Evolutionary conservation across 345 rosid genomes (phyloP), one percentile per base, ranked within the genome.

Genomic region (Erucastrum elatum): DNA sequence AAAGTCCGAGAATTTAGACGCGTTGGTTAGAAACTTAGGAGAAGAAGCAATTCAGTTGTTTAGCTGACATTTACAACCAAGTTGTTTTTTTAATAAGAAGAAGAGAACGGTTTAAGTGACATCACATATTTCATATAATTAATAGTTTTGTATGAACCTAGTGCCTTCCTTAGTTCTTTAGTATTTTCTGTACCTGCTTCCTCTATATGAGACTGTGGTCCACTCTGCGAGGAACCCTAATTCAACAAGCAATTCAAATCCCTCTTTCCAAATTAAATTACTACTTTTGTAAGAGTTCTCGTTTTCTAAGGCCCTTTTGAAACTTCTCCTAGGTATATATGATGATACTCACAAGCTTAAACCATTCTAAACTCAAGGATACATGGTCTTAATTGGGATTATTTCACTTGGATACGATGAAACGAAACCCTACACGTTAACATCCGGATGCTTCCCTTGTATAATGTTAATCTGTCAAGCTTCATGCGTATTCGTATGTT

Each of bases 11-110:
- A 7, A 41, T 83, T 86, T 90, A 83, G 86, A 88, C 85, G 89
- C 79, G 79, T 90, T 82, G 90, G 97, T 88, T 90, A 84, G 92
- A 90, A 89, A 88, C 88, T 86, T 86, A 75, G 75, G 70, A 39
- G 84, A 84, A 86, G 84, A 90, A 86, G 89, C 95, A 86, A 92
- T 75, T 69, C 72, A 75, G 83, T 80, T 75, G 76, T 80, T 80
- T 80, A 80, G 76, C 83, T 80, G 83, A 80, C 58, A 70, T 55
- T 80, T 46, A 75, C 80, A 75, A 13, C 61, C 80, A 41, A 70
- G 68, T 64, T 69, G 41, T 33, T 68, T 62, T 34, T 46, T 27
- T n/a, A 10, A 39, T 53, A 37, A 64, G 16, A 64, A 56, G 63
- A 80, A 80, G 59, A 70, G 55, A 80, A 74, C 65, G 80, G 34